Evolutionary conservation across 306 rosid genomes (phyloP), one percentile per base, ranked within the genome.

Genomic region (Acacia melanoxylon): DNA sequence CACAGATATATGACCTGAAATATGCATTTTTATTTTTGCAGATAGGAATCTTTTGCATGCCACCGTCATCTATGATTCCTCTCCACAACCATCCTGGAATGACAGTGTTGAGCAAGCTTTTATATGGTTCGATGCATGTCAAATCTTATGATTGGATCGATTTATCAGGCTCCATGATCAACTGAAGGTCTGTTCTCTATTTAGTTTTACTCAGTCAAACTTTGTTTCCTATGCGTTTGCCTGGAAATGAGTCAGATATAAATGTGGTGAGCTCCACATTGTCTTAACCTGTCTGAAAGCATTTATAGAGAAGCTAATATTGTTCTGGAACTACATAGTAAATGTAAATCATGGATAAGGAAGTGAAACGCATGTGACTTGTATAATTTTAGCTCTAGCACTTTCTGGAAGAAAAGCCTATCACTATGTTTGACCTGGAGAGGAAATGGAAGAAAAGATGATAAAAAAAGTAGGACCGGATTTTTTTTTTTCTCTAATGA

Each of bases 21-120:
- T 49, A 61, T 59, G 72, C 65, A 31, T 17, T 40, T 37, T 81
- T 12, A 33, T 16, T 76, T 87, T 67, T 80, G 83, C 88, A 94
- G 97, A 94, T 94, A 67, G 98, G 98, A 85, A 92, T 94, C 37
- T 94, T 94, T 89, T 94, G 98, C 91, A 92, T 94, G 98, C 97
- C 97, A 0, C 93, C 97, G 27, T 84, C 91, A 7, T 91, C 98
- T 65, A 86, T 94, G 76, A 91, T 94, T 88, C 98, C 98, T 78
- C 91, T 92, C 83, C 98, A 94, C 78, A 91, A 94, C 82, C 98
- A 94, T 86, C 98, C 97, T 78, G 85, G 85, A 67, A 85, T 85
- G 87, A 85, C 77, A 9, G 77, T 73, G 77, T 31, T 73, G 63
- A 73, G 77, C 77, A 73, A 73, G 77, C 77, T 73, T 15, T 29